These are phyloP conservation scores for Zygosaccharomyces pseudobailii DNA, from an alignment of 1,139 yeast genomes.

Conservation along the genomic window DNA sequence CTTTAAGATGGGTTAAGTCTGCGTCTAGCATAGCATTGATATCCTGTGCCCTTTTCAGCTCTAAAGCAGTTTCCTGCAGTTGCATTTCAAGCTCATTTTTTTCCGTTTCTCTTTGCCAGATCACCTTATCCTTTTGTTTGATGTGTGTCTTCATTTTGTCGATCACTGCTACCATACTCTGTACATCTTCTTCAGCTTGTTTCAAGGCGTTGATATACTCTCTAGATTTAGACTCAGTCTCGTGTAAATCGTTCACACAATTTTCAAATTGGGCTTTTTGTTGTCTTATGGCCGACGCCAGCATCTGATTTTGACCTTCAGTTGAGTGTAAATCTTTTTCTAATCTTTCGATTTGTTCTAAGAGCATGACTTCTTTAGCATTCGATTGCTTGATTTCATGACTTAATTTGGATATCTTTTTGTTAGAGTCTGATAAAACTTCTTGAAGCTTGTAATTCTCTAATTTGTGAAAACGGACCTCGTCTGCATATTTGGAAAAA, in stretches of 20 bases:
- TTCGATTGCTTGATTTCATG: constrained; percentile 23
- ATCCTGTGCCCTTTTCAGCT: constrained; percentile 49
- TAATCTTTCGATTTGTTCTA: constrained; percentile 30
- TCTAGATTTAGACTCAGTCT: constrained; percentile 63
- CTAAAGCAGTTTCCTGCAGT: constrained; percentile 54
- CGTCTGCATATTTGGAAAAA: constrained; percentile 45
- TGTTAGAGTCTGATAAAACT: constrained; percentile 26
- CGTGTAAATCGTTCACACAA: constrained; percentile 66
- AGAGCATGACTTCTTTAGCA: constrained; percentile 25
- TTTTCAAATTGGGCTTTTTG: constrained; percentile 74
- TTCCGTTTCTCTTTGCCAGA: constrained; percentile 57
- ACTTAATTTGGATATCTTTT: constrained; percentile 20
- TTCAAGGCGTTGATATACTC: constrained; percentile 52
- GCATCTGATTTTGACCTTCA: constrained; percentile 29
- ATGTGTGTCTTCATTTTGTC: constrained; percentile 53
- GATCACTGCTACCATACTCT: constrained; percentile 53
- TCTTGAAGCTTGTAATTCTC: constrained; percentile 47
- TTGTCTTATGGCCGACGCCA: constrained; percentile 43
- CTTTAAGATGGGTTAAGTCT: constrained; percentile 51
- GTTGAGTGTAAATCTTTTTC: constrained; percentile 27
- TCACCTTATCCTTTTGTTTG: constrained; percentile 50
- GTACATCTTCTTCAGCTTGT: constrained; percentile 54
- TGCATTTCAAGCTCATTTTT: constrained; percentile 51
- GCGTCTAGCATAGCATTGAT: constrained; percentile 43
- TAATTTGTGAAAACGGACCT: constrained; percentile 27